Evolutionary conservation across 1,284 basidiomycete species (phyloP), one percentile per base, ranked within the genome.

Genomic region (Ceratobasidium sp.): DNA sequence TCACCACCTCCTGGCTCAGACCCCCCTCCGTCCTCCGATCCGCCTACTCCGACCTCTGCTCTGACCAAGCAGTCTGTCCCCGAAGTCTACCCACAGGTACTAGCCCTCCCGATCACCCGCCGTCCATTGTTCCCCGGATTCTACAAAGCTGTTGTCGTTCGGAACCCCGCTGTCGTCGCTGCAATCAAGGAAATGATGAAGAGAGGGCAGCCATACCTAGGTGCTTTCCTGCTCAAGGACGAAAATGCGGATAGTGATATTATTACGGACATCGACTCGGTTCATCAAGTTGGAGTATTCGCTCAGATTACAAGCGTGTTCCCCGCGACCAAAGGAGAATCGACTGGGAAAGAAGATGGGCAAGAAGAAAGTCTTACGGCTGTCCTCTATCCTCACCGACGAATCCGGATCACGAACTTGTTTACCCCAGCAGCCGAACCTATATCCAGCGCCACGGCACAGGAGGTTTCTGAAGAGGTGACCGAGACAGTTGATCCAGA

Each of bases 241-340:
- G 95, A 96, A 80, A 91, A 96, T 80, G 89, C 92, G 76, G 97
- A 99, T 84, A 93, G 92, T 81, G 98, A 99, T 84, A 90, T 97
- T 77, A 98, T 99, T 81, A 94, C 93, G 78, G 92, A 94, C 81
- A 84, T 95, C 69, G 90, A 94, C 84, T 91, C 95, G 78, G 96
- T 99, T 1, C 95, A 99, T 84, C 89, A 90, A 2, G 95, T 98
- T 75, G 98, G 98, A 78, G 96, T 99, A 9, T 98, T 99, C 82
- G 96, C 96, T 2, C 97, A 99, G 85, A 96, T 99, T 78, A 99
- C 97, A 0, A 96, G 94, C 80, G 93, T 97, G 4, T 99, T 98
- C 84, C 89, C 92, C 0, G 91, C 93, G 6, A 86, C 82, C 73
- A 82, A 83, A 15, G 83, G 83, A 34, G 81, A 87, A 34, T 32